A percentile compares a stretch with the other conserved stretches of the same genome.
Conservation (phyloP, 345 rosid species). For the Salix caprea region DNA sequence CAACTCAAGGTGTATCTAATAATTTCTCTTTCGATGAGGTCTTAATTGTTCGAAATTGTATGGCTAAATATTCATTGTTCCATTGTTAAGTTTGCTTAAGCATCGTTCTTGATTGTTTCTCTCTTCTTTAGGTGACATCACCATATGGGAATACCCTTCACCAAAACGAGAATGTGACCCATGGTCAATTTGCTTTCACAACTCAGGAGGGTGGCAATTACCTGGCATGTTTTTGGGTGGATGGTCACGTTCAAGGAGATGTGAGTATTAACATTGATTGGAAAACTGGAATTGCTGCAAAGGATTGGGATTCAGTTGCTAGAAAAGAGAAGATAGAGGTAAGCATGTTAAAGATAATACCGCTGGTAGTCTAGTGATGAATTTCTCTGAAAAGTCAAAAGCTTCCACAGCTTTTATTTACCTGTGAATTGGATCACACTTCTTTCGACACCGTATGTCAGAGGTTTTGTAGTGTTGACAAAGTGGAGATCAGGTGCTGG, state of each 20-base stretch:
- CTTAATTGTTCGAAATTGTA: background rate
- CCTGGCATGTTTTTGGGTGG: constrained; percentile 68
- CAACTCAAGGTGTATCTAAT: no score
- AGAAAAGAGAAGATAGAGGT: constrained; percentile 85
- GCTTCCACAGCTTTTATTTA: background rate
- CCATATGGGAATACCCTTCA: constrained; percentile 67
- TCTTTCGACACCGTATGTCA: background rate
- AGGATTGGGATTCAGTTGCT: constrained; percentile 92
- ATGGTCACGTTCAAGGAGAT: constrained; percentile 33
- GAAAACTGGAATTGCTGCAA: constrained; percentile 85
- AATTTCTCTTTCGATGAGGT: background rate
- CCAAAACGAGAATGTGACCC: constrained; percentile 57
- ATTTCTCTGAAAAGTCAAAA: background rate
- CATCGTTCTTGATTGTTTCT: background rate
- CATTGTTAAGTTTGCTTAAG: background rate
- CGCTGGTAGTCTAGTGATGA: background rate
- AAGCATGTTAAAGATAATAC: background rate
- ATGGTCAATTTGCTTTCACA: constrained; percentile 90
- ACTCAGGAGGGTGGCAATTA: constrained; percentile 76
- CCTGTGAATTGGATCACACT: background rate
- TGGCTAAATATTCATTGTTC: background rate
- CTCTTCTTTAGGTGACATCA: constrained; percentile 55
- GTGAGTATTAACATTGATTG: constrained; percentile 68
- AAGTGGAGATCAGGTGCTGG: no score
- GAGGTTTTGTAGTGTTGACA: background rate